Base-by-base conservation (phyloP, 108 stramenopile genomes). In the Pseudonitzschia multistriata region DNA sequence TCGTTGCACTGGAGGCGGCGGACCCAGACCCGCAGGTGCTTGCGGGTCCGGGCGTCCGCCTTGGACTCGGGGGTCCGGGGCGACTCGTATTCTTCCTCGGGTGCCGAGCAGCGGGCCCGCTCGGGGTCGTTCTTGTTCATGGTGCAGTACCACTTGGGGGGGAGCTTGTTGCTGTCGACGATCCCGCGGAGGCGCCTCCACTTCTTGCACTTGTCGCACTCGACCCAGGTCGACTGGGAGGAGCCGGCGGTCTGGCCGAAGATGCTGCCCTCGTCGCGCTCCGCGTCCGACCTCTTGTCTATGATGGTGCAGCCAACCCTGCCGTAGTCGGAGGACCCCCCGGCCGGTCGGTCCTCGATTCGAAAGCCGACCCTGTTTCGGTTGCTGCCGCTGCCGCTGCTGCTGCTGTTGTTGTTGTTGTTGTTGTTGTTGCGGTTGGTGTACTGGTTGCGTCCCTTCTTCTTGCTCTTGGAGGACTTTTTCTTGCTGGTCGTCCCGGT, bases 111-210 rank as follows among this genome's bases (percentile, higher is more conserved):
- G 29, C 81, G 74, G 29, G 90, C 73, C 8, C 93, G 88, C 57
- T 94, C 89, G 15, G 93, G 93, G 50, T 94, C 93, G 55, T 88
- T 94, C 67, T 85, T 90, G 74, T 94, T 94, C 93, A 94, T 92
- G 69, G 79, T 77, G 62, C 90, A 94, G 70, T 80, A 94, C 90
- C 93, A 94, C 56, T 85, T 86, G 5, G 89, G 81, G 3, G 93
- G 93, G 10, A 94, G 87, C 62, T 94, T 91, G 45, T 84, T 75
- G 53, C 88, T 88, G 71, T 94, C 93, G 34, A 94, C 89, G 7
- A 94, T 88, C 34, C 93, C 93, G 19, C 93, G 87, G 34, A 94
- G 87, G 49, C 93, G 87, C 47, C 93, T 85, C 93, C 93, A 94
- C 88, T 94, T 94, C 66, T 92, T 89, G 76, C 93, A 94, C 49